A percentile compares a stretch with the other conserved stretches of the same genome.
These are phyloP conservation scores for Colletotrichum magnum DNA, from an alignment of 2,329 filamentous ascomycete species.

Conservation along the genomic window DNA sequence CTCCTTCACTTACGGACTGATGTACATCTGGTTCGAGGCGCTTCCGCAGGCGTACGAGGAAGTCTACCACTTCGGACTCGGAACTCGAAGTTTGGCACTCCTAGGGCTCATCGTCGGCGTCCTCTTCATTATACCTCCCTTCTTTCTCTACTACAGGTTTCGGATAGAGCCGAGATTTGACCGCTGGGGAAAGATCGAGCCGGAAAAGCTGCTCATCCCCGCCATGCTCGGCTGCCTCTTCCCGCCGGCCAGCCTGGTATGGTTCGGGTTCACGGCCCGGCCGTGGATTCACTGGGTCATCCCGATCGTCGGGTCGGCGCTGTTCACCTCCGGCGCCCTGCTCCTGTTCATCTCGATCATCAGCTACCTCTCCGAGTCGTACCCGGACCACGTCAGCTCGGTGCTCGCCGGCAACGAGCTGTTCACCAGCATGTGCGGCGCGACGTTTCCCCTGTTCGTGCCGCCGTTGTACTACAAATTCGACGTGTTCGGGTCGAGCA, in stretches of 20 bases:
- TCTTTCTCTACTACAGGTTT: constrained; percentile 33
- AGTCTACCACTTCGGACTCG: constrained; percentile 40
- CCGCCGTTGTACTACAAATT: constrained; percentile 17
- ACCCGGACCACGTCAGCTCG: constrained; percentile 26
- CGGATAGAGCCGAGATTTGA: constrained; percentile 27
- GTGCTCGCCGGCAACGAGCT: constrained; percentile 29
- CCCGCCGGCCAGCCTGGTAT: constrained; percentile 27
- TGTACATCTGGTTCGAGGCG: constrained; percentile 39
- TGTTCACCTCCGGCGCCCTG: constrained; percentile 24
- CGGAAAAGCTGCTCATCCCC: constrained; percentile 20
- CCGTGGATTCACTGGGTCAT: constrained; percentile 14
- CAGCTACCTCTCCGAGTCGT: constrained; percentile 31
- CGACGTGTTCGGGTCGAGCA: constrained; percentile 22
- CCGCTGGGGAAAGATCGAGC: constrained; percentile 17
- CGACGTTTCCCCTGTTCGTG: constrained; percentile 30
- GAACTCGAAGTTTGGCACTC: constrained; percentile 6
- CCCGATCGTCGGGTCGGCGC: constrained; percentile 24
- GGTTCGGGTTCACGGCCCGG: constrained; percentile 32
- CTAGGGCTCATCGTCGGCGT: constrained; percentile 34
- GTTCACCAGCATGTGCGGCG: constrained; percentile 31
- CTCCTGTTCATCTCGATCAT: constrained; percentile 28
- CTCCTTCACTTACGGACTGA: constrained; percentile 30
- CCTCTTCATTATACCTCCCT: constrained; percentile 16
- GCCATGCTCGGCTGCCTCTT: constrained; percentile 28
- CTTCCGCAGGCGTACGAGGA: constrained; percentile 16